A percentile compares a stretch with the other conserved stretches of the same genome.
Conservation (phyloP, 2,329 filamentous ascomycete genomes). For the Diaporthe capsici region DNA sequence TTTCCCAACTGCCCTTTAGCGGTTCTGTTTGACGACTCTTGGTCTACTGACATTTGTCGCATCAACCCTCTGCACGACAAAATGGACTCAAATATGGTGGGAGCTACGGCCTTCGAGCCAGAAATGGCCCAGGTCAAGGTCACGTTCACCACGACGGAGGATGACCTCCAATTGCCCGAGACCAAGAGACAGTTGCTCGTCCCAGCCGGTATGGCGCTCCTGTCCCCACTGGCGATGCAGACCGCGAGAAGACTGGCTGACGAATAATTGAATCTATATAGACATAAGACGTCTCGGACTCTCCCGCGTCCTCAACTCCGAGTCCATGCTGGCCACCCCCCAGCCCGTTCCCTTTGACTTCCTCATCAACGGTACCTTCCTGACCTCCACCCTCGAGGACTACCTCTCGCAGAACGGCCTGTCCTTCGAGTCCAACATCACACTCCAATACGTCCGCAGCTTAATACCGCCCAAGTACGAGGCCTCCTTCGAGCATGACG, state of each 20-base stretch:
- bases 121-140: conserved; percentile 72
- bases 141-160: conserved; percentile 75
- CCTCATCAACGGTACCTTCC: conserved; percentile 92
- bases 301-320: conserved; percentile 79
- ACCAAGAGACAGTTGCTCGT: conserved; percentile 74
- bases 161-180: conserved; percentile 74
- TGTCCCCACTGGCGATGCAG: conserved; percentile 39
- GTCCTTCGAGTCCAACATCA: conserved; percentile 88
- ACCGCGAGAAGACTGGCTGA: conserved; percentile 11
- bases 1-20: conserved; percentile 29
- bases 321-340: conserved; percentile 76
- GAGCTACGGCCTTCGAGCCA: conserved; percentile 47
- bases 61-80: conserved; percentile 15
- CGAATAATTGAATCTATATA: conserved; percentile 46
- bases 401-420: conserved; percentile 90
- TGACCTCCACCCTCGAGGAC: conserved; percentile 90
- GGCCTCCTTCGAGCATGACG: conserved; percentile 95
- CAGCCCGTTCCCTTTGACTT: conserved; percentile 89
- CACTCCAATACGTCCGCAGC: conserved; percentile 93
- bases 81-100: conserved; percentile 47
- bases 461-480: conserved; percentile 90
- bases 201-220: conserved; percentile 64
- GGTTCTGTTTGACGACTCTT: neutral
- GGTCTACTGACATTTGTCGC: conserved; percentile 22
- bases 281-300: conserved; percentile 80